Percentiles rank a stretch among this genome's conserved stretches.
Evolutionary conservation across 352 stramenopile species (phyloP).

Genomic region (Phytophthora sojae): DNA sequence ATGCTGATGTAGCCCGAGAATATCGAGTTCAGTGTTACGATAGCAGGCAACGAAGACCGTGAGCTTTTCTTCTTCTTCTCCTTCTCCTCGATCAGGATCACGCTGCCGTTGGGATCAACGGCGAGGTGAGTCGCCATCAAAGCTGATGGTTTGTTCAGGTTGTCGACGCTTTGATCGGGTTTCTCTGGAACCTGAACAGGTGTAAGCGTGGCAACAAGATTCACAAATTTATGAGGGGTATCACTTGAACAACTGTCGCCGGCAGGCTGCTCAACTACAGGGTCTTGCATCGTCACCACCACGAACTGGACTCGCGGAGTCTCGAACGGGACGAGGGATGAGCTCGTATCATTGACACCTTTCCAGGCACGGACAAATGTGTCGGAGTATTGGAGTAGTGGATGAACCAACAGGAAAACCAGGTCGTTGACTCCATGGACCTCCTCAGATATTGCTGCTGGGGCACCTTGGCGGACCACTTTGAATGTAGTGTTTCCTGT

Average conservation of each 20-base stretch:
- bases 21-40: conserved; percentile 49
- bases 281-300: conserved; percentile 31
- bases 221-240: conserved; percentile 9
- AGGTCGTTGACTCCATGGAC: conserved; percentile 22
- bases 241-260: conserved; percentile 32
- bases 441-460: conserved; percentile 61
- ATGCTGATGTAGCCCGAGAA: conserved; percentile 46
- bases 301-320: conserved; percentile 55
- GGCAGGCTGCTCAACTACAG: conserved; percentile 19
- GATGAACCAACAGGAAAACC: conserved; percentile 56
- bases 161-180: conserved; percentile 17
- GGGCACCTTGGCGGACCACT: conserved; percentile 38
- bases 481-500: conserved; percentile 62
- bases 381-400: conserved; percentile 36
- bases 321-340: conserved; percentile 40
- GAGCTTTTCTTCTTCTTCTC: background rate
- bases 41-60: conserved; percentile 18
- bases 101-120: conserved; percentile 56
- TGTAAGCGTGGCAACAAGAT: conserved; percentile 51
- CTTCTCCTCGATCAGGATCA: conserved; percentile 57
- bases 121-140: conserved; percentile 35
- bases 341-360: background rate
- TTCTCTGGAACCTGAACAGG: conserved; percentile 30
- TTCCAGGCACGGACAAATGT: conserved; percentile 32
- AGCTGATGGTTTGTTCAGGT: conserved; percentile 19